phyloP scores from a whole-genome alignment of 441 rosid species.

The Dalechampia spathulata region DNA sequence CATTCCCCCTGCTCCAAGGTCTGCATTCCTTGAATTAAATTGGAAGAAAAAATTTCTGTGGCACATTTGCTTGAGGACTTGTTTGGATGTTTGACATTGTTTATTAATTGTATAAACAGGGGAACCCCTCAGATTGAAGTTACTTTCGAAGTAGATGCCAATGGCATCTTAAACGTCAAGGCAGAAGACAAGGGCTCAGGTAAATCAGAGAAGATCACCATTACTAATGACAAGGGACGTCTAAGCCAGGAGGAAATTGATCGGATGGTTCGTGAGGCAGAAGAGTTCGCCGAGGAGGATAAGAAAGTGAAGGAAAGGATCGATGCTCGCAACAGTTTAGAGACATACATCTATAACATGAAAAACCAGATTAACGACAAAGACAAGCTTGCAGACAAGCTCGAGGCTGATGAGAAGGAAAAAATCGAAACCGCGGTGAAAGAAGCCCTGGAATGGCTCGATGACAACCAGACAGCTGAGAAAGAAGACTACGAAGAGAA shows the following conservation, averaged over 20 bases:
- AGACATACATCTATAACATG: slow-evolving; percentile 91
- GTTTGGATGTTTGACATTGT: neutral
- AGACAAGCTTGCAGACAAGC: slow-evolving; percentile 95
- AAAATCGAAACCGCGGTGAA: slow-evolving; percentile 63
- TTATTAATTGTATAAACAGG: slow-evolving; percentile 28
- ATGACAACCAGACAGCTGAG: slow-evolving; percentile 84
- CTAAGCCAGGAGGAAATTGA: slow-evolving; percentile 96
- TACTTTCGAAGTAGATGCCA: slow-evolving; percentile 94
- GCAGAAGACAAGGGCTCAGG: slow-evolving; percentile 95
- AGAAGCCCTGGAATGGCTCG: slow-evolving; percentile 94
- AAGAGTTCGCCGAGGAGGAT: slow-evolving; percentile 96
- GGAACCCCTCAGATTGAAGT: slow-evolving; percentile 99
- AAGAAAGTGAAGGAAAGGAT: slow-evolving; percentile 92
- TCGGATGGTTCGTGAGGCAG: slow-evolving; percentile 90
- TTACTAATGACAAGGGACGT: slow-evolving; percentile 96
- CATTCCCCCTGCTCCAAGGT: slow-evolving; percentile 93
- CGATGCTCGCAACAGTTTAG: slow-evolving; percentile 80
- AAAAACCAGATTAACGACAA: slow-evolving; percentile 92
- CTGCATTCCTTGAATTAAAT: too few relatives aligned
- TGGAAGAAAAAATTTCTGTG: too few relatives aligned
- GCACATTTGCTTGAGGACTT: too few relatives aligned
- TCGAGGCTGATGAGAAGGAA: slow-evolving; percentile 89
- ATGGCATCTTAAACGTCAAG: slow-evolving; percentile 86
- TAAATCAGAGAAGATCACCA: slow-evolving; percentile 92
- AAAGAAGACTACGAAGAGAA: slow-evolving; percentile 92